Evolutionary conservation across 2,329 filamentous ascomycete genomes (phyloP).

Genomic region (Aspergillus piperis): DNA sequence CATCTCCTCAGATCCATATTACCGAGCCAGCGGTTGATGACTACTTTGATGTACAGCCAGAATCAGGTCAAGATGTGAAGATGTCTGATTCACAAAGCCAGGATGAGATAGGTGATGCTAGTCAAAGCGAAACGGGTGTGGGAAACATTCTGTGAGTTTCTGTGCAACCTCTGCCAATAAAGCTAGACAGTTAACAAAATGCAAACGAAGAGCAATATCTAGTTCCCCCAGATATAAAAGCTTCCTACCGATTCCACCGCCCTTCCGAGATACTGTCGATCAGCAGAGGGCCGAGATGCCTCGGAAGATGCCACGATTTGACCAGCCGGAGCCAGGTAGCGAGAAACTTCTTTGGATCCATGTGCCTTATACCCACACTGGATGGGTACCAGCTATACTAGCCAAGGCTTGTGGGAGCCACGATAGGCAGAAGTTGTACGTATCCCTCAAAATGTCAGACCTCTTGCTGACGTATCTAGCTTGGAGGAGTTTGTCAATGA

Average conservation of each 20-base stretch:
- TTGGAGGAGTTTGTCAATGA: slow-evolving; percentile 37
- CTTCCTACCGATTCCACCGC: slow-evolving; percentile 28
- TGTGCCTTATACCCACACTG: slow-evolving; percentile 34
- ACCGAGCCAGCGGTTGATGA: slow-evolving; percentile 27
- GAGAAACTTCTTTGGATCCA: slow-evolving; percentile 40
- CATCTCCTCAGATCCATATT: slow-evolving; percentile 33
- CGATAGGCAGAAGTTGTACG: slow-evolving; percentile 28
- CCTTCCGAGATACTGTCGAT: slow-evolving; percentile 26
- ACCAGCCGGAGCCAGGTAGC: slow-evolving; percentile 34
- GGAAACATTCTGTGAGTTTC: background rate
- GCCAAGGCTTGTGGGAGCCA: slow-evolving; percentile 25
- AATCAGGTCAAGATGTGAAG: slow-evolving; percentile 10
- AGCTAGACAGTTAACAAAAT: background rate
- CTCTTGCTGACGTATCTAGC: slow-evolving; percentile 25
- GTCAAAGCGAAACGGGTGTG: background rate
- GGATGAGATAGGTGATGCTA: background rate
- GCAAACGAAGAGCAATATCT: slow-evolving; percentile 7
- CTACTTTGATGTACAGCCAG: slow-evolving; percentile 20
- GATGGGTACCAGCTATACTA: slow-evolving; percentile 25
- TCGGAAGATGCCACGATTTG: slow-evolving; percentile 31
- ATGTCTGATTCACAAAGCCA: background rate
- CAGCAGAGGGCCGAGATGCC: slow-evolving; percentile 27
- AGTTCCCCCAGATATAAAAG: slow-evolving; percentile 22
- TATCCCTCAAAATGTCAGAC: background rate
- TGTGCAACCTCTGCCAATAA: background rate